These are phyloP conservation scores for Diaporthe sp. DNA, from an alignment of 2,329 filamentous ascomycete species.

Conservation along the genomic window DNA sequence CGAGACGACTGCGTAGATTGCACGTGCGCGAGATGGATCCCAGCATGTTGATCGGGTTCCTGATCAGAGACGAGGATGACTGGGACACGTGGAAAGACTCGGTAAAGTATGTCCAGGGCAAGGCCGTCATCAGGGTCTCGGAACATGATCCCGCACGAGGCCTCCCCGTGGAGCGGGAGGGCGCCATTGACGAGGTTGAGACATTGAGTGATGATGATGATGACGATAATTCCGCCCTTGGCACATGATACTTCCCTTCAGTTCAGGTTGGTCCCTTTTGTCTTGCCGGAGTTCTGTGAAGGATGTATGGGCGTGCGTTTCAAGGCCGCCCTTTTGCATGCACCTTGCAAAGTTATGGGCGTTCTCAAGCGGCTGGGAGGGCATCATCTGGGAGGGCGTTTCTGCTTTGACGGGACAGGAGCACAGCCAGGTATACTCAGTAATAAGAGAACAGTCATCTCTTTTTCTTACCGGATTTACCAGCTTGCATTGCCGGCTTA, in stretches of 20 bases:
- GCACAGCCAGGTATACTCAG: constrained; percentile 9
- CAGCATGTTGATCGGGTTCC: constrained; percentile 95
- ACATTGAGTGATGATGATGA: constrained; percentile 81
- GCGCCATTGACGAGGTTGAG: constrained; percentile 91
- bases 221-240: constrained; percentile 51
- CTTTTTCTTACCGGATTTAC: constrained; percentile 55
- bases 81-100: constrained; percentile 86
- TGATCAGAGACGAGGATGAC: constrained; percentile 86
- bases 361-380: constrained; percentile 6
- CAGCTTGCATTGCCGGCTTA: constrained; percentile 55
- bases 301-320: not conserved
- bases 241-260: constrained; percentile 34
- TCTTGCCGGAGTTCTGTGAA: constrained; percentile 12
- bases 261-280: not conserved
- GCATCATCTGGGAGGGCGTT: constrained; percentile 10
- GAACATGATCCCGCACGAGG: constrained; percentile 75
- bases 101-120: constrained; percentile 83
- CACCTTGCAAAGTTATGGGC: constrained; percentile 7
- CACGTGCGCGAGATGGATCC: constrained; percentile 96
- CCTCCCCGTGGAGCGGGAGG: constrained; percentile 71
- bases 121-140: constrained; percentile 87
- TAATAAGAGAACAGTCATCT: constrained; percentile 44
- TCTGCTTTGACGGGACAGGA: constrained; percentile 16
- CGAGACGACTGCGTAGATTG: constrained; percentile 83
- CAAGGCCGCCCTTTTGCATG: not conserved